These are phyloP conservation scores for Bruguiera parviflora DNA, from an alignment of 345 rosid genomes.

Conservation along the genomic window DNA sequence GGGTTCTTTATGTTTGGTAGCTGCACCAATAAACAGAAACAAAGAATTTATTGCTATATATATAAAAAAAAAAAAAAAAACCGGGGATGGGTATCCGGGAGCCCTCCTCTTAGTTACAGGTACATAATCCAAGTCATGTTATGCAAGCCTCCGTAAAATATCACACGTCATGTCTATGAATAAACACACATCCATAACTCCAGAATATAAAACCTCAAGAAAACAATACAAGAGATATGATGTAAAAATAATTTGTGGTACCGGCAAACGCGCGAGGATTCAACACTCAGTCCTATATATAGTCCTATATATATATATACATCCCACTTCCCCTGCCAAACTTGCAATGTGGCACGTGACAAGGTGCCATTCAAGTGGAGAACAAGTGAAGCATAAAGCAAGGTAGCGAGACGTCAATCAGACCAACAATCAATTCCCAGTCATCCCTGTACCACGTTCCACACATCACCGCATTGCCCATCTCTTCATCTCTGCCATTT, in stretches of 20 bases:
- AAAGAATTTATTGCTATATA: too few species aligned
- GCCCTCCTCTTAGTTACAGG: constrained; percentile 23
- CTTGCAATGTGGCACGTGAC: neutral
- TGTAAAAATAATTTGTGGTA: constrained; percentile 3
- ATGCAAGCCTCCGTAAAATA: constrained; percentile 23
- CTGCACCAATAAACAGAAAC: too few species aligned
- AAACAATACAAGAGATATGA: constrained; percentile 1
- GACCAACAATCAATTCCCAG: constrained; percentile 13
- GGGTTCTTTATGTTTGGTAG: too few species aligned
- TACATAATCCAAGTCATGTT: constrained; percentile 14
- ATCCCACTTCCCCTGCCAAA: constrained; percentile 7
- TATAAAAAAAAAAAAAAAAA: neutral
- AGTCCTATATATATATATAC: constrained; percentile 10
- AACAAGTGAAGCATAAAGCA: constrained; percentile 20
- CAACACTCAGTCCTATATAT: constrained; percentile 7
- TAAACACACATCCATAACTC: constrained; percentile 27
- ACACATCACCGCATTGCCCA: neutral
- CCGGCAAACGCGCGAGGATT: constrained; percentile 24
- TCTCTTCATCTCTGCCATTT: constrained; percentile 80
- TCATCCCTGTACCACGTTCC: constrained; percentile 8
- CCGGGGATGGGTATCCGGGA: constrained; percentile 1
- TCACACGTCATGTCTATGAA: constrained; percentile 29
- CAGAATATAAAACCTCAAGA: neutral
- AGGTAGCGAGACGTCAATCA: neutral
- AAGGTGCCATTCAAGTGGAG: neutral